Evolutionary conservation across 1,139 yeast species (phyloP), one percentile per base, ranked within the genome.

Genomic region (Diutina ranongensis): DNA sequence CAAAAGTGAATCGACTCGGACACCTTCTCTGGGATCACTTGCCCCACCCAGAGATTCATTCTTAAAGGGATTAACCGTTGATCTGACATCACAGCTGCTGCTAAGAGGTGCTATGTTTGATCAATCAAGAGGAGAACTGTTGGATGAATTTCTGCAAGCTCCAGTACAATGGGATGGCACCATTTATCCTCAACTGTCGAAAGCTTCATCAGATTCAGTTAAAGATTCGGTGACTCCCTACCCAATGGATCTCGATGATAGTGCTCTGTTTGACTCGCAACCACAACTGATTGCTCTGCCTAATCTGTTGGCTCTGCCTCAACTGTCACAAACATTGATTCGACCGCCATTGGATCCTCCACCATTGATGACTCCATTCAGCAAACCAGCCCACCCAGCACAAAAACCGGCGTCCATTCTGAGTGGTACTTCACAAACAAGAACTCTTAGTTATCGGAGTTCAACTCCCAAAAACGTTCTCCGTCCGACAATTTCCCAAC

Each of bases 391-490:
- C 2, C 40, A 27, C 8, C 27, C 15, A 21, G 40, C 20, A 7
- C 13, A 25, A 16, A 31, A 20, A 7, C 8, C 34, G 13, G 13
- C 13, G 5, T 12, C 15, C 13, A 31, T 10, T n/a, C 32, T 38
- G 40, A 13, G 27, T 9, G 28, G 42, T 3, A n/a, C 18, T 2
- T 31, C 19, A 3, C 42, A 38, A 16, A 9, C 31, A 3, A 31
- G 42, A 4, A 38, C 42, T 15, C 42, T 38, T 20, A 25, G 32
- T 3, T 38, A 38, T 32, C 42, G 42, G n/a, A 38, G 42, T 15
- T 25, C 42, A 3, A 38, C 42, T 3, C 42, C 42, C 20, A 38
- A 38, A 22, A 38, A 38, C 21, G 5, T 38, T 19, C 22, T 38
- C 10, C 19, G 33, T 15, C 31, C 31, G 13, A 22, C 28, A 15